Conservation (phyloP, 768 basidiomycete genomes). For the Rhodotorula babjevae region DNA sequence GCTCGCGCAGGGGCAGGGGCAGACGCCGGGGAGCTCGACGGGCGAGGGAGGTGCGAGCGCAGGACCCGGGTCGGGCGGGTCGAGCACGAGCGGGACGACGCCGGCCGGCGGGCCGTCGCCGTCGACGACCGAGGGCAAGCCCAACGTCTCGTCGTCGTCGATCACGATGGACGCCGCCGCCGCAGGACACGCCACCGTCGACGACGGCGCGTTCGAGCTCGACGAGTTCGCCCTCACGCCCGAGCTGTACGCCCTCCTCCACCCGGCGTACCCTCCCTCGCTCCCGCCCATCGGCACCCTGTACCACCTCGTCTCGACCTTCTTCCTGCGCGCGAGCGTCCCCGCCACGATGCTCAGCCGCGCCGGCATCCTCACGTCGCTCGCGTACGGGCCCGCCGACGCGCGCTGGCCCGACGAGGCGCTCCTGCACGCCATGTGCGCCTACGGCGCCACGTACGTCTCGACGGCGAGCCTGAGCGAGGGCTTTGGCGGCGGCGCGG, state of each 20-base stretch:
- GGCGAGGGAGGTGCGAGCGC: no score
- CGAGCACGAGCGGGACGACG: not conserved
- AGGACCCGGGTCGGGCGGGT: no score
- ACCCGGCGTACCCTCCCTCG: slow-evolving; percentile 23
- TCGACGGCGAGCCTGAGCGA: slow-evolving; percentile 8
- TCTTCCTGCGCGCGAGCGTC: slow-evolving; percentile 29
- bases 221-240: slow-evolving; percentile 21
- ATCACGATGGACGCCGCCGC: not conserved
- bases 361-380: not conserved
- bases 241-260: slow-evolving; percentile 24
- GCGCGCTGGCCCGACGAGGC: slow-evolving; percentile 25
- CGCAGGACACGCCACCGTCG: not conserved
- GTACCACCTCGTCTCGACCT: slow-evolving; percentile 26
- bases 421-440: slow-evolving; percentile 35
- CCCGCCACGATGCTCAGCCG: slow-evolving; percentile 17
- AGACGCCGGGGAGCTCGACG: not conserved
- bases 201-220: not conserved
- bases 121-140: no score
- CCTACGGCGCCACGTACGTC: slow-evolving; percentile 17
- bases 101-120: not conserved
- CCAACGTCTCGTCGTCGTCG: no score
- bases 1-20: no score
- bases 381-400: slow-evolving; percentile 17
- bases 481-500: not conserved
- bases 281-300: slow-evolving; percentile 22